These are phyloP conservation scores for Maudiozyma serrabonitensis DNA, from an alignment of 805 yeast species.

Conservation along the genomic window DNA sequence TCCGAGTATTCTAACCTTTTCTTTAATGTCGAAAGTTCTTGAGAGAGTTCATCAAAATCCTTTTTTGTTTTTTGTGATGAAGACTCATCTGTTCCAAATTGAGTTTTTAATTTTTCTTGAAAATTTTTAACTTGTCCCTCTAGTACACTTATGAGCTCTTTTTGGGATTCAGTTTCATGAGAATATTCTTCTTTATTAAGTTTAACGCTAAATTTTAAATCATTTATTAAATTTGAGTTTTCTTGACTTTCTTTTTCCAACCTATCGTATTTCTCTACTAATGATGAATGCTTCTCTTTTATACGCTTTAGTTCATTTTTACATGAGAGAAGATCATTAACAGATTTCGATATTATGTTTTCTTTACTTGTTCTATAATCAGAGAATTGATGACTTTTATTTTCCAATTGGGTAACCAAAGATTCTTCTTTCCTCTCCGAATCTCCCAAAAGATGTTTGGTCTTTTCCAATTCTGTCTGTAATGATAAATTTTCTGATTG, in stretches of 20 bases:
- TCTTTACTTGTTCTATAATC: slow-evolving; percentile 18
- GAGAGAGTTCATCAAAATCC: slow-evolving; percentile 16
- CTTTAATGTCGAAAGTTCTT: neutral
- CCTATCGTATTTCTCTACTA: slow-evolving; percentile 31
- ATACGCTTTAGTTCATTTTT: slow-evolving; percentile 1
- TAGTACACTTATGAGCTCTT: slow-evolving; percentile 29
- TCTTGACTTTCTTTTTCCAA: slow-evolving; percentile 33
- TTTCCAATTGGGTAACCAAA: slow-evolving; percentile 33
- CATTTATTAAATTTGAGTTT: slow-evolving; percentile 36
- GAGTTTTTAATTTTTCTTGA: neutral
- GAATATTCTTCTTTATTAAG: slow-evolving; percentile 40
- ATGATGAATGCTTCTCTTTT: slow-evolving; percentile 19
- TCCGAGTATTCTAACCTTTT: slow-evolving; percentile 23
- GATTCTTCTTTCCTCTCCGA: slow-evolving; percentile 33
- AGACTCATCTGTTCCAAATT: slow-evolving; percentile 8
- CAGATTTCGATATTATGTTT: slow-evolving; percentile 5
- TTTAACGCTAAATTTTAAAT: slow-evolving; percentile 36
- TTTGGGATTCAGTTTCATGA: slow-evolving; percentile 51
- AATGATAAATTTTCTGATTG: slow-evolving; percentile 23
- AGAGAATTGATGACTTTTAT: slow-evolving; percentile 26
- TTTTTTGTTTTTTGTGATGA: slow-evolving; percentile 16
- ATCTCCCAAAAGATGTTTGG: slow-evolving; percentile 35
- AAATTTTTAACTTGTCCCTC: slow-evolving; percentile 35
- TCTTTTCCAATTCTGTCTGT: slow-evolving; percentile 30
- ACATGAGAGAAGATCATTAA: slow-evolving; percentile 45